Conservation (phyloP, 2,329 filamentous ascomycete species). For the Periconia sp. region DNA sequence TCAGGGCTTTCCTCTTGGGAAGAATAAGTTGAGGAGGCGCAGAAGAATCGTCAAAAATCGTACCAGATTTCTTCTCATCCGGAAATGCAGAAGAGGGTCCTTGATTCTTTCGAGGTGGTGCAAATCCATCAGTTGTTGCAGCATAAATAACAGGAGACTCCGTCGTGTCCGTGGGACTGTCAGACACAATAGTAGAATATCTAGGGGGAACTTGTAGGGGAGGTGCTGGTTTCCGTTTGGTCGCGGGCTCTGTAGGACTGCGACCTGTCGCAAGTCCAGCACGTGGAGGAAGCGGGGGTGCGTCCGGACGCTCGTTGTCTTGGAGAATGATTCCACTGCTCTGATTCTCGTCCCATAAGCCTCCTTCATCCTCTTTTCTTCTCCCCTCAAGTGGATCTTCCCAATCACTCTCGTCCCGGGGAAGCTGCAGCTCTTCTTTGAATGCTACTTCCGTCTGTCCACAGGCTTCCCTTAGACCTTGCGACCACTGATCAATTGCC, state of each 20-base stretch:
- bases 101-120: constrained; percentile 23
- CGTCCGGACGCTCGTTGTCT: constrained; percentile 46
- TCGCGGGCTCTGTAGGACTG: constrained; percentile 33
- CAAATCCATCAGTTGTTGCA: constrained; percentile 49
- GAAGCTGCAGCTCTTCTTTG: constrained; percentile 47
- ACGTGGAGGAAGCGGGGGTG: constrained; percentile 49
- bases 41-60: constrained; percentile 34
- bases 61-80: constrained; percentile 47
- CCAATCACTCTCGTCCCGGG: constrained; percentile 50
- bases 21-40: constrained; percentile 45
- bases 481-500: constrained; percentile 54
- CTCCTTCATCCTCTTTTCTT: constrained; percentile 27
- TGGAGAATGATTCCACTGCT: constrained; percentile 50
- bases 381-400: constrained; percentile 54
- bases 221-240: constrained; percentile 52
- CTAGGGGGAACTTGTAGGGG: constrained; percentile 49
- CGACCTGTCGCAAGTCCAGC: constrained; percentile 29
- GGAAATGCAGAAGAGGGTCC: constrained; percentile 15
- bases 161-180: constrained; percentile 40
- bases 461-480: constrained; percentile 52
- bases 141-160: constrained; percentile 49
- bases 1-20: constrained; percentile 54
- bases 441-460: constrained; percentile 47
- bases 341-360: constrained; percentile 43
- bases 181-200: constrained; percentile 53